Conservation (phyloP, 257 asterid species). For the Linderniella brevidens region DNA sequence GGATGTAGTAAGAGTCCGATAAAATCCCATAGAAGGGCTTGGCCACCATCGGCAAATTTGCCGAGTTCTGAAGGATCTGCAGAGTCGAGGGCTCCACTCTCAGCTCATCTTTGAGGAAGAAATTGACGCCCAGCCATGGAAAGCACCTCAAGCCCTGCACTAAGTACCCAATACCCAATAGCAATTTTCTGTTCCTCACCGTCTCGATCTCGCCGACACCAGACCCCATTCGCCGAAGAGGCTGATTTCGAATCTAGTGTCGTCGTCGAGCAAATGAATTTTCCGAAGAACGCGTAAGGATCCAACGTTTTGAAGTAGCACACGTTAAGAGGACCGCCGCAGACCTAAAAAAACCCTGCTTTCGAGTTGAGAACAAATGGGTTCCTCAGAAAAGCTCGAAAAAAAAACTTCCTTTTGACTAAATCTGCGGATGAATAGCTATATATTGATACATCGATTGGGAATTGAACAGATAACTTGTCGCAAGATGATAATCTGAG, state of each 20-base stretch:
- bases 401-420: no score
- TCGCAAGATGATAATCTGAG: no score
- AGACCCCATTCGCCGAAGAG: slow-evolving; percentile 14
- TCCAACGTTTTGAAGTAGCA: no score
- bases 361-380: not conserved
- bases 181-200: slow-evolving; percentile 33
- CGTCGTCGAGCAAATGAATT: no score
- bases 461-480: no score
- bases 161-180: slow-evolving; percentile 72
- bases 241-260: no score
- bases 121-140: slow-evolving; percentile 89
- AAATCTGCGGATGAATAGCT: no score
- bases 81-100: slow-evolving; percentile 66
- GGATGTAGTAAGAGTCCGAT: slow-evolving; percentile 73
- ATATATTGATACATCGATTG: no score
- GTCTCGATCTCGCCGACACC: slow-evolving; percentile 15
- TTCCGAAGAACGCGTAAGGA: no score
- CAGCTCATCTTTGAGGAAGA: slow-evolving; percentile 80
- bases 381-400: no score
- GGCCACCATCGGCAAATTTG: slow-evolving; percentile 90
- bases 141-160: slow-evolving; percentile 92
- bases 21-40: slow-evolving; percentile 76
- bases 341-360: not conserved
- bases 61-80: slow-evolving; percentile 85
- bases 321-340: not conserved